A percentile compares a stretch with the other conserved stretches of the same genome.
Conservation (phyloP, 768 basidiomycete species). For the Psilocybe cubensis region DNA sequence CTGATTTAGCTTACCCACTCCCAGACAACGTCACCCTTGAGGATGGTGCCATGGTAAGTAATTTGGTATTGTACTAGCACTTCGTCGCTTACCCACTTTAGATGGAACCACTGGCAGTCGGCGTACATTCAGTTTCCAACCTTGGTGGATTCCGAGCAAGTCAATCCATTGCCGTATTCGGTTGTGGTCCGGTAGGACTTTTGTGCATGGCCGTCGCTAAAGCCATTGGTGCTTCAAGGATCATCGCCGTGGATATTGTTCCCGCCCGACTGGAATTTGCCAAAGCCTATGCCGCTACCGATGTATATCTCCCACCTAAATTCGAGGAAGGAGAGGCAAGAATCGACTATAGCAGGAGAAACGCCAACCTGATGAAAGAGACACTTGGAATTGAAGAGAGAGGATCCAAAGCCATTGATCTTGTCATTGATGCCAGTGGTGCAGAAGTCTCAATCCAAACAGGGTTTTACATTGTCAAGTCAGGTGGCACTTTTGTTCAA, state of each 20-base stretch:
- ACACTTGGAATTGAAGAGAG: conserved; percentile 70
- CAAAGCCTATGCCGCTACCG: conserved; percentile 81
- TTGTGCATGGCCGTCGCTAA: conserved; percentile 96
- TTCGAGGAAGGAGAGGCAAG: conserved; percentile 66
- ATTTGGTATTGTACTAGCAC: background rate
- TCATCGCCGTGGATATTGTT: conserved; percentile 86
- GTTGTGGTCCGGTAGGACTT: conserved; percentile 87
- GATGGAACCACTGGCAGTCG: conserved; percentile 96
- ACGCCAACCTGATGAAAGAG: conserved; percentile 66
- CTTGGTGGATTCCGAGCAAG: conserved; percentile 73
- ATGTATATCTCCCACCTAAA: conserved; percentile 67
- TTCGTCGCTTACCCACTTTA: conserved; percentile 26
- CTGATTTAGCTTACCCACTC: conserved; percentile 82
- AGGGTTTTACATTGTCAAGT: conserved; percentile 72
- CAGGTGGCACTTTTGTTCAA: conserved; percentile 78
- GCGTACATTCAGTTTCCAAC: conserved; percentile 83
- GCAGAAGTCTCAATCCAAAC: conserved; percentile 94
- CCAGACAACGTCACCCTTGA: conserved; percentile 87
- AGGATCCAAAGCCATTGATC: conserved; percentile 74
- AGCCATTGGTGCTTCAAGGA: conserved; percentile 83
- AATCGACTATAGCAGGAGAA: conserved; percentile 72
- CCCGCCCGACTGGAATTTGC: conserved; percentile 84
- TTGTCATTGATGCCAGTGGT: conserved; percentile 91
- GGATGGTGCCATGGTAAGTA: conserved; percentile 88
- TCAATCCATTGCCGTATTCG: conserved; percentile 83